Evolutionary conservation across 345 rosid genomes (phyloP), one percentile per base, ranked within the genome.

Genomic region (Mercurialis annua): DNA sequence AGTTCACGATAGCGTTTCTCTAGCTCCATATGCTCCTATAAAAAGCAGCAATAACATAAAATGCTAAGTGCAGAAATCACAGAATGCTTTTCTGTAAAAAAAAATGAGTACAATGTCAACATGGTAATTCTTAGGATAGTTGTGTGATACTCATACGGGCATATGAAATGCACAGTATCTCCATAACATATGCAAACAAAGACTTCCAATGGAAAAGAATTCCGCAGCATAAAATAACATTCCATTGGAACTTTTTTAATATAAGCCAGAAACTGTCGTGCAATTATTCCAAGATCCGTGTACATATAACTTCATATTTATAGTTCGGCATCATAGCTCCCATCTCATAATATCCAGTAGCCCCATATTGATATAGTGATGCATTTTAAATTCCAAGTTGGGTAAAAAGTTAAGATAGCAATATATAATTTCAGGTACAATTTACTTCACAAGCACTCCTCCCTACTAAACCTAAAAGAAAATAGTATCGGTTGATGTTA

Each of bases 1-100:
- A 94, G 82, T 73, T 92, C 99, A 56, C 98, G 97, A 75, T 94
- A 94, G 65, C 97, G 96, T 73, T 94, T 94, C 83, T 94, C 99
- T 67, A 94, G 89, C 81, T 94, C 99, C 74, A 83, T 84, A 73
- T 92, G 99, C 89, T 94, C 98, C 99, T 94, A 85, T 59, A 73
- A 76, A 72, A 64, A 55, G 67, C 42, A 38, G 49, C 71, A 71
- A 71, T 44, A 74, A 78, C 30, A 73, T 73, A 65, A 79, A 47
- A 70, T 48, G 44, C 6, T 21, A 33, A 55, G 4, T 24, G 31
- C 36, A 42, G 51, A 40, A 54, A 61, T 36, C 18, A 55, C 36
- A 42, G 57, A 21, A 23, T 58, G n/a, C 55, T 62, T 40, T 26
- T 44, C 12, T 54, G 51, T 23, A 69, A 40, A 73, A 17, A 69